Conservation (phyloP, 352 stramenopile genomes). For the Phytophthora ramorum region DNA sequence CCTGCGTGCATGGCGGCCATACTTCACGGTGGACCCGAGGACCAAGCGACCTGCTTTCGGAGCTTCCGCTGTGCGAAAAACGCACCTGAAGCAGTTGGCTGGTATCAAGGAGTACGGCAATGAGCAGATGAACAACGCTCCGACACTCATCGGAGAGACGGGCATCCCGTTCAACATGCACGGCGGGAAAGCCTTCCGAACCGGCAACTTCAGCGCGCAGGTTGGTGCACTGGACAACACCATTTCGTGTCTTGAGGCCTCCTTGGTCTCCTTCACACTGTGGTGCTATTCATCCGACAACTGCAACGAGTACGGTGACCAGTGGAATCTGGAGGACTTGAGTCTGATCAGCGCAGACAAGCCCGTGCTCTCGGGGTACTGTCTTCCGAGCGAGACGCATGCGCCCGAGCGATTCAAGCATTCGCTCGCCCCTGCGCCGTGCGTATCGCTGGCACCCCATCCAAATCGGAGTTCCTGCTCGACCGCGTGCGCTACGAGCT, state of each 20-base stretch:
- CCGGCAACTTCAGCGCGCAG: constrained; percentile 53
- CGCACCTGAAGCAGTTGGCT: constrained; percentile 66
- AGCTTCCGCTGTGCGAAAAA: constrained; percentile 51
- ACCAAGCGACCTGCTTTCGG: constrained; percentile 78
- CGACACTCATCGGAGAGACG: constrained; percentile 73
- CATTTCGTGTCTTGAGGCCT: constrained; percentile 66
- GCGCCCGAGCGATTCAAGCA: constrained; percentile 54
- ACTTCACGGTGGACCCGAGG: constrained; percentile 76
- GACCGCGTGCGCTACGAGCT: constrained; percentile 63
- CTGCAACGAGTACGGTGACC: constrained; percentile 75
- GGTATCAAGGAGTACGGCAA: constrained; percentile 62
- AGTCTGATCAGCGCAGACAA: constrained; percentile 76
- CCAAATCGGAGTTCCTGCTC: constrained; percentile 66
- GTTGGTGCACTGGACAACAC: constrained; percentile 72
- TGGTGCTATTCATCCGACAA: constrained; percentile 92
- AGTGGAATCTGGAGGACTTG: constrained; percentile 90
- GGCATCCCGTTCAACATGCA: constrained; percentile 80
- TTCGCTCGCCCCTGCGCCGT: constrained; percentile 75
- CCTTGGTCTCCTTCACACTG: constrained; percentile 84
- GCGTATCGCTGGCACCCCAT: constrained; percentile 71
- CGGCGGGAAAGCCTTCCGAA: constrained; percentile 47
- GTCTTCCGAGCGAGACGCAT: constrained; percentile 40
- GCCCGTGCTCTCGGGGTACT: constrained; percentile 19
- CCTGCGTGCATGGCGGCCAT: constrained; percentile 66
- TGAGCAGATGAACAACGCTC: constrained; percentile 58